Evolutionary conservation across 1,284 basidiomycete species (phyloP).

Genomic region (Porodaedalea pini): DNA sequence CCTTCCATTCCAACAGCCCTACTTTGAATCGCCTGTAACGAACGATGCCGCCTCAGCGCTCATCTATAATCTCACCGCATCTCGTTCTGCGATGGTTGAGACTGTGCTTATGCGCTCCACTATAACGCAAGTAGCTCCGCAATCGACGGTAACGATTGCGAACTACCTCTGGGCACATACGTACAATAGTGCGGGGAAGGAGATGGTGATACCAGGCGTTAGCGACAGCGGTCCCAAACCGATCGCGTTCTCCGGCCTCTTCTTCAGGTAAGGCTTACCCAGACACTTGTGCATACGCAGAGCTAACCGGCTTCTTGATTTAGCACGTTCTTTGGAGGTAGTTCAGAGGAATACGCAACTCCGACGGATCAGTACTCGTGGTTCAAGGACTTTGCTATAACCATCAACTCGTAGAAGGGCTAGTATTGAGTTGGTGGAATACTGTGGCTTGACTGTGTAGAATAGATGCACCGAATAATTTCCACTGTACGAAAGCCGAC

Average conservation of each 20-base stretch:
- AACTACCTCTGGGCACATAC: slow-evolving; percentile 8
- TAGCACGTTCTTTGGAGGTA: slow-evolving; percentile 80
- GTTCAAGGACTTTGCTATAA: slow-evolving; percentile 65
- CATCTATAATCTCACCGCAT: neutral
- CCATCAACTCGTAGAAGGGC: slow-evolving; percentile 29
- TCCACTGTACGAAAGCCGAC: no score
- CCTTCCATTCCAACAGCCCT: slow-evolving; percentile 1
- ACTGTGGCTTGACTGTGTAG: no score
- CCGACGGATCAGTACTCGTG: slow-evolving; percentile 69
- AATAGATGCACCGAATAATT: no score
- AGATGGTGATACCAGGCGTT: neutral
- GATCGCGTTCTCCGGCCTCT: slow-evolving; percentile 60
- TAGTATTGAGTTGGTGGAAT: no score
- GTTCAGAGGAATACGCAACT: slow-evolving; percentile 58
- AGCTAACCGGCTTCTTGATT: neutral
- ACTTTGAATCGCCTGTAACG: neutral
- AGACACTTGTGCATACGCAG: no score
- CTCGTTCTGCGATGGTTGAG: neutral
- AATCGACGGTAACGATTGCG: slow-evolving; percentile 11
- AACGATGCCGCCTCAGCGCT: neutral
- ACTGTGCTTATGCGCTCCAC: neutral
- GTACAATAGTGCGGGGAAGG: neutral
- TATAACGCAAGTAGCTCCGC: neutral
- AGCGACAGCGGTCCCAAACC: slow-evolving; percentile 24
- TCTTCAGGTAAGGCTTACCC: slow-evolving; percentile 75